phyloP scores from a whole-genome alignment of 2,329 filamentous ascomycete genomes.

The Fragosphaeria purpurea region DNA sequence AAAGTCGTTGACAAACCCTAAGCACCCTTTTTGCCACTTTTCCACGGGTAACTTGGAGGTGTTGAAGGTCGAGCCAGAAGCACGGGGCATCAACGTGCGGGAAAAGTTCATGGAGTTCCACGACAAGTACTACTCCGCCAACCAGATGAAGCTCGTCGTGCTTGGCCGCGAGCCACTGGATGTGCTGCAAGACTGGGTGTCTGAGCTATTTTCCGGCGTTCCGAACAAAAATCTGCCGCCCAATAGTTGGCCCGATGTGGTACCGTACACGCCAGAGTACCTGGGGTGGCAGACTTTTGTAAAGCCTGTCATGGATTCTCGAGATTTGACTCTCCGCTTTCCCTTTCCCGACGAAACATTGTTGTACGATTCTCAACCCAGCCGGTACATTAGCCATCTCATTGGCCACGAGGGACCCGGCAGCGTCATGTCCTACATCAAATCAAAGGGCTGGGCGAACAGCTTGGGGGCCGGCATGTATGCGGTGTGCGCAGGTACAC shows the following conservation, averaged over 20 bases:
- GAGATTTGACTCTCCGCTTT: constrained; percentile 71
- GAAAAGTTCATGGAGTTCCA: constrained; percentile 92
- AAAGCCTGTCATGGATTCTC: constrained; percentile 83
- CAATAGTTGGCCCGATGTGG: constrained; percentile 44
- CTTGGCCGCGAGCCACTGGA: constrained; percentile 75
- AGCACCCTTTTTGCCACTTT: constrained; percentile 84
- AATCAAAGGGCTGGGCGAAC: constrained; percentile 83
- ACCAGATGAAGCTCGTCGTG: constrained; percentile 85
- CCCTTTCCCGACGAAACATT: constrained; percentile 77
- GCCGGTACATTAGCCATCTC: constrained; percentile 76
- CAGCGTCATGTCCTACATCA: constrained; percentile 82
- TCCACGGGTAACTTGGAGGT: constrained; percentile 83
- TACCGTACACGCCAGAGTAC: constrained; percentile 38
- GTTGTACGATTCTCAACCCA: constrained; percentile 70
- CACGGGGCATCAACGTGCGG: constrained; percentile 70
- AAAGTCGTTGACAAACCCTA: constrained; percentile 77
- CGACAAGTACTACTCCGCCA: constrained; percentile 80
- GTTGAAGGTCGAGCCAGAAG: constrained; percentile 71
- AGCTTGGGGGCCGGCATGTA: constrained; percentile 68
- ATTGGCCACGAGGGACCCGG: constrained; percentile 90
- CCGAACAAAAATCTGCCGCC: constrained; percentile 68
- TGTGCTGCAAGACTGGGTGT: constrained; percentile 72
- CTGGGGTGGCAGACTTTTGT: constrained; percentile 66
- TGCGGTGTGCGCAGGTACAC: constrained; percentile 64
- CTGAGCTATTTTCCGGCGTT: constrained; percentile 71